phyloP scores from a whole-genome alignment of 805 yeast species.

The Saturnispora zaruensis region DNA sequence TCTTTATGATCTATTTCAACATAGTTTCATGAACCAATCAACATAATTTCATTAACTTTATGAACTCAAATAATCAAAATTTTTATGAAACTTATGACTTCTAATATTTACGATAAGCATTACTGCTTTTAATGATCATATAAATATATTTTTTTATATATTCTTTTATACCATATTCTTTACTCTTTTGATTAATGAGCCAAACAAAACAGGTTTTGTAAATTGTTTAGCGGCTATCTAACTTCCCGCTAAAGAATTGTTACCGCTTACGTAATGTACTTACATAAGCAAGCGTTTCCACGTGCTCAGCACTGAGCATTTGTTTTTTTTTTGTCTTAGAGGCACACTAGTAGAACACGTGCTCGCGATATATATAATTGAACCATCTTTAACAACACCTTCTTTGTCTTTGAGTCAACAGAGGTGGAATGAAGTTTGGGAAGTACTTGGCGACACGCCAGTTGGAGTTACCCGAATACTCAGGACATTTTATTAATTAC shows the following conservation, averaged over 20 bases:
- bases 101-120: background rate
- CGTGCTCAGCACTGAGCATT: background rate
- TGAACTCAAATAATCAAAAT: background rate
- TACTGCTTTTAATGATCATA: background rate
- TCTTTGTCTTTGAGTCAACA: background rate
- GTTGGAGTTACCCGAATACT: constrained; percentile 89
- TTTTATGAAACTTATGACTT: background rate
- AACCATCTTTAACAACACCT: background rate
- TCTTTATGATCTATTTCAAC: background rate
- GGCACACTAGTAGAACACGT: background rate
- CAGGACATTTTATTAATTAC: constrained; percentile 89
- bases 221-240: too few species aligned
- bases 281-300: background rate
- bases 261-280: background rate
- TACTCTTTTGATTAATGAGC: background rate
- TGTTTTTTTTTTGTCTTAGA: background rate
- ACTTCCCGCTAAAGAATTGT: too few species aligned
- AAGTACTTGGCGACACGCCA: constrained; percentile 91
- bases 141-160: background rate
- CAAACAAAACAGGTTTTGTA: background rate
- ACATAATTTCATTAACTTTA: background rate
- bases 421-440: constrained; percentile 66
- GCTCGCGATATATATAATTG: constrained; percentile 2
- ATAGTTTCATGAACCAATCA: background rate
- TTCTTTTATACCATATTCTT: background rate